Conservation (phyloP, 2,329 filamentous ascomycete species). For the Volutella citrinella region DNA sequence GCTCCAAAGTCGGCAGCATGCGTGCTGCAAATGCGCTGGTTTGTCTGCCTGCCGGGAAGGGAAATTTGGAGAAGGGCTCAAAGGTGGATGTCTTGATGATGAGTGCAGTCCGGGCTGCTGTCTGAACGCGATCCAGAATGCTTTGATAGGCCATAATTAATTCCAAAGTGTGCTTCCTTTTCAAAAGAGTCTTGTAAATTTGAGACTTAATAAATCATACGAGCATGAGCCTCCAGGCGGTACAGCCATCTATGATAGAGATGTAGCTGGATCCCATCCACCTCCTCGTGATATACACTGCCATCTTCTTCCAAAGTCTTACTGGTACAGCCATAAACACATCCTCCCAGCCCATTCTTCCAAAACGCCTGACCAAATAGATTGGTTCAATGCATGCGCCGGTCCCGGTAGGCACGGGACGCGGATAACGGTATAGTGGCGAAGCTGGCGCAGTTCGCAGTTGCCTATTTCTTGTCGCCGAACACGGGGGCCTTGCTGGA, state of each 20-base stretch:
- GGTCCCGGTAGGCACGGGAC: slow-evolving; percentile 21
- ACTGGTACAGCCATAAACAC: slow-evolving; percentile 34
- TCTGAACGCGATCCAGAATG: not conserved
- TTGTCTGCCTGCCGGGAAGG: slow-evolving; percentile 65
- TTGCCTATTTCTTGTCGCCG: slow-evolving; percentile 32
- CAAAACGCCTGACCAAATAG: slow-evolving; percentile 39
- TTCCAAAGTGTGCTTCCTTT: too few relatives aligned
- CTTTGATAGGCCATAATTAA: too few relatives aligned
- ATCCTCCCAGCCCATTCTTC: slow-evolving; percentile 34
- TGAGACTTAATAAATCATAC: slow-evolving; percentile 18
- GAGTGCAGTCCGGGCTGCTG: slow-evolving; percentile 42
- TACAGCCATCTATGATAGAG: slow-evolving; percentile 16
- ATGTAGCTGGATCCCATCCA: slow-evolving; percentile 24
- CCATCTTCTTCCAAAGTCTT: slow-evolving; percentile 24
- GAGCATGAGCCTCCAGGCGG: slow-evolving; percentile 12
- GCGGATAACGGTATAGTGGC: slow-evolving; percentile 16
- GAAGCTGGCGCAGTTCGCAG: slow-evolving; percentile 11
- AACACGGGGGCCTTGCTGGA: slow-evolving; percentile 82
- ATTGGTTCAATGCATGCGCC: slow-evolving; percentile 35
- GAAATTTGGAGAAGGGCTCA: slow-evolving; percentile 64
- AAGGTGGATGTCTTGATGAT: slow-evolving; percentile 79
- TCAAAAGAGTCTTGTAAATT: slow-evolving; percentile 8
- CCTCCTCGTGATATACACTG: slow-evolving; percentile 33
- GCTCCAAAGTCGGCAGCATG: slow-evolving; percentile 84
- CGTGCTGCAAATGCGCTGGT: slow-evolving; percentile 85